Base-by-base conservation (phyloP, 805 yeast genomes). In the Sungouiozyma intestinalis region DNA sequence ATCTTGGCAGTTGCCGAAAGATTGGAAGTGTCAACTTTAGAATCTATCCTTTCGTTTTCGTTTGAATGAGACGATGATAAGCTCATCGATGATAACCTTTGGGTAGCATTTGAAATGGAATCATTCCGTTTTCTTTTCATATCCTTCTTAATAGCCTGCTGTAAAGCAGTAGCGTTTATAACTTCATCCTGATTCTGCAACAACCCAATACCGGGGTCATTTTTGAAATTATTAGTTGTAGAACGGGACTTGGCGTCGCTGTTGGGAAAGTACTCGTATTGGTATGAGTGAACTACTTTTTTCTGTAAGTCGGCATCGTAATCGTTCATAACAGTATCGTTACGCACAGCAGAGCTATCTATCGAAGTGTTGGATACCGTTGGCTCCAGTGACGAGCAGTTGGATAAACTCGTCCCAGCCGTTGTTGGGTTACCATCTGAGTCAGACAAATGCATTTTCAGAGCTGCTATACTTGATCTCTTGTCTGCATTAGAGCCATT, bases 121-220 rank as follows among this genome's bases (percentile, higher is more conserved):
- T 45, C 46, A 33, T 33, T 44, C 36, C 58, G 45, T 36, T 51
- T 54, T 36, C 57, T 37, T 33, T 53, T 52, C 53, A 52, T 47
- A 33, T 52, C 59, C 18, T 48, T 48, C 40, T 48, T 53, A 9
- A 54, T 18, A 16, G 44, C 51, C 24, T 48, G 46, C 16, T 51
- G 48, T 16, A 53, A 40, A 11, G 47, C 37, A 2, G 54, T 38
- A 36, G 49, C 51, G 33, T 52, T 53, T 15, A 53, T 33, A 9
- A 53, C 48, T 31, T 46, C 48, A 38, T 53, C 58, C 33, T 50
- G 50, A 36, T 46, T 47, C 31, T 52, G 54, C 31, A 53, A 38
- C 2, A 45, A 39, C 18, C 48, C 50, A 3, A 45, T 35, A 7
- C 42, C 50, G 13, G 41, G 44, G 33, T 47, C 43, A 33, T 3